Base-by-base conservation (phyloP, 352 stramenopile species). In the Hyaloperonospora brassicae region DNA sequence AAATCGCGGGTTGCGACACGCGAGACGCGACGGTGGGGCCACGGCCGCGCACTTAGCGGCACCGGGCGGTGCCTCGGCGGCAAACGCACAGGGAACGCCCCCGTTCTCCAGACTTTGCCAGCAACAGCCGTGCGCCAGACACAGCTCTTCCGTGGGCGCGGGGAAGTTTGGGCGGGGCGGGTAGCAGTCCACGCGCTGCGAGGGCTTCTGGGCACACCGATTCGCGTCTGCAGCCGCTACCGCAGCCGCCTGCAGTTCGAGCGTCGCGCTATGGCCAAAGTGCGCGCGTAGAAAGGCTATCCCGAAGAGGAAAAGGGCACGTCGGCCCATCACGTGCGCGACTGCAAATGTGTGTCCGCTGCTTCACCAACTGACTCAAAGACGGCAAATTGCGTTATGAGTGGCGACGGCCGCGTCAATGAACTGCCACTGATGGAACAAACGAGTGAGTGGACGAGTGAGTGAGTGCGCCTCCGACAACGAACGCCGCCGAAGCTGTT, bases 61-160 rank as follows among this genome's bases (percentile, higher is more conserved):
- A 0, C 38, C 13, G 0, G 76, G 73, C 7, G 50, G 23, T 0
- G 56, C 59, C 8, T 67, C 39, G 0, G 39, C 53, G 6, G 74
- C 73, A 62, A 87, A 93, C 6, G 76, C 79, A 50, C 84, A 95
- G 7, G 77, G 73, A 6, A 87, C 30, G 17, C 68, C 70, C 41
- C 55, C 56, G 27, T 83, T 84, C 25, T 81, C 61, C 10, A 90
- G 64, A 47, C 59, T 64, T 43, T 87, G 70, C 80, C 80, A 93
- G 76, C 80, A 92, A 49, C 84, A 95, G 22, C 84, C 84, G 51
- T 95, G 84, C 2, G 82, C 84, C 22, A 83, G 52, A 70, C 84
- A 95, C 17, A 79, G 48, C 48, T 94, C 84, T 41, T 90, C 80
- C 14, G 80, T 93, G 27, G 64, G 68, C 34, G 77, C 79, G 6